Evolutionary conservation across 2,329 filamentous ascomycete species (phyloP).

Genomic region (Hymenoscyphus fraxineus): DNA sequence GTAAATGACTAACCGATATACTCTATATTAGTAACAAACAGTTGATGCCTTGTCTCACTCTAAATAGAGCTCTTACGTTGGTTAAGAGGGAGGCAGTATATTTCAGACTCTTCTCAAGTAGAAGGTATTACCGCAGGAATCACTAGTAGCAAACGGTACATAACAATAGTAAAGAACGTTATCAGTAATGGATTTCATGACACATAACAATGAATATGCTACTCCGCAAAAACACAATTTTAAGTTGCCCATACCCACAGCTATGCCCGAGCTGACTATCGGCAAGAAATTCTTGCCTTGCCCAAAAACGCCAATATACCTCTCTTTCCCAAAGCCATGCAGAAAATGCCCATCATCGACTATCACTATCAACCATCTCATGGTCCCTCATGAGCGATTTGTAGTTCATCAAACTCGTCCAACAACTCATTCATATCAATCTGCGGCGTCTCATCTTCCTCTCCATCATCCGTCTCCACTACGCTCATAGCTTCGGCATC

Average conservation of each 20-base stretch:
- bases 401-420: constrained; percentile 90
- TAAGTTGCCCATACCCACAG: not conserved
- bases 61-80: no score
- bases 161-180: no score
- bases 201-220: not conserved
- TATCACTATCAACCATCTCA: not conserved
- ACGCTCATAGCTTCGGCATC: constrained; percentile 65
- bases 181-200: not conserved
- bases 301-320: not conserved
- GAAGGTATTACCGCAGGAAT: no score
- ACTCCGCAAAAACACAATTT: not conserved
- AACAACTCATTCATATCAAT: constrained; percentile 78
- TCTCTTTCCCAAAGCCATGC: not conserved
- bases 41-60: no score
- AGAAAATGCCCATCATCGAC: not conserved
- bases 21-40: no score
- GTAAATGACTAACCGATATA: no score
- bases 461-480: constrained; percentile 57
- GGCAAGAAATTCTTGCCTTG: not conserved
- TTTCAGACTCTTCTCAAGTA: no score
- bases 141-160: no score
- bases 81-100: no score
- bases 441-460: constrained; percentile 62
- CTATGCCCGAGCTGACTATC: not conserved
- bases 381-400: constrained; percentile 44